Conservation (phyloP, 352 stramenopile species). For the Phytophthora fragariaefolia region DNA sequence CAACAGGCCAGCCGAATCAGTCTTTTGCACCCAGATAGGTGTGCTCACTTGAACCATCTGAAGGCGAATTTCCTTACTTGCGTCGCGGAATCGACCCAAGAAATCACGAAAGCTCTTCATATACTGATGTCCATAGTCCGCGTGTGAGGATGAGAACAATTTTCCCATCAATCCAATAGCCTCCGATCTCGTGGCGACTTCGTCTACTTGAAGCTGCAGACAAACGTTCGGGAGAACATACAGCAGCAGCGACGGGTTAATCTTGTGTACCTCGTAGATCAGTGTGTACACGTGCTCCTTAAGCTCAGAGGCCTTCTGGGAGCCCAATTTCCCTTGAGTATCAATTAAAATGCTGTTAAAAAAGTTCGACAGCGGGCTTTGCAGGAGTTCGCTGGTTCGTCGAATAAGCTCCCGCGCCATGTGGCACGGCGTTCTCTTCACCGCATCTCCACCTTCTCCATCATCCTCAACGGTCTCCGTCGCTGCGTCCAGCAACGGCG, state of each 20-base stretch:
- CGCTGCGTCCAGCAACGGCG: slow-evolving; percentile 47
- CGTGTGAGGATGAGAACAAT: slow-evolving; percentile 78
- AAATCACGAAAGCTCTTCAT: slow-evolving; percentile 90
- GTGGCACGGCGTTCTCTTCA: slow-evolving; percentile 50
- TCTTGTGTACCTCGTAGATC: slow-evolving; percentile 86
- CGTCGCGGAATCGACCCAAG: slow-evolving; percentile 83
- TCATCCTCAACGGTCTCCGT: slow-evolving; percentile 3
- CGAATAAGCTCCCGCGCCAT: slow-evolving; percentile 81
- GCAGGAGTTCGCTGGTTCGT: slow-evolving; percentile 69
- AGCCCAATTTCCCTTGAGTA: slow-evolving; percentile 25
- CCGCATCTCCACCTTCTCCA: background rate
- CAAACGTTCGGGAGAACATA: slow-evolving; percentile 90
- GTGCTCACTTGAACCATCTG: slow-evolving; percentile 82
- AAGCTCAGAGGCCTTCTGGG: slow-evolving; percentile 47
- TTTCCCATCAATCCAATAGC: slow-evolving; percentile 79
- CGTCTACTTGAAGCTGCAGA: slow-evolving; percentile 87
- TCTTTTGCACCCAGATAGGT: slow-evolving; percentile 78
- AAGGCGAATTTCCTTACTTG: slow-evolving; percentile 87
- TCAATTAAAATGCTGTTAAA: slow-evolving; percentile 87
- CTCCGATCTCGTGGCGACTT: slow-evolving; percentile 80
- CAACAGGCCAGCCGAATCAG: slow-evolving; percentile 58
- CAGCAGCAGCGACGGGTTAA: slow-evolving; percentile 74
- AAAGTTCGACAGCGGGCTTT: slow-evolving; percentile 74
- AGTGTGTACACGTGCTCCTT: slow-evolving; percentile 87
- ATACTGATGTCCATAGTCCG: slow-evolving; percentile 77